Conservation (phyloP, 2,329 filamentous ascomycete species). For the Fulvia fulva region DNA sequence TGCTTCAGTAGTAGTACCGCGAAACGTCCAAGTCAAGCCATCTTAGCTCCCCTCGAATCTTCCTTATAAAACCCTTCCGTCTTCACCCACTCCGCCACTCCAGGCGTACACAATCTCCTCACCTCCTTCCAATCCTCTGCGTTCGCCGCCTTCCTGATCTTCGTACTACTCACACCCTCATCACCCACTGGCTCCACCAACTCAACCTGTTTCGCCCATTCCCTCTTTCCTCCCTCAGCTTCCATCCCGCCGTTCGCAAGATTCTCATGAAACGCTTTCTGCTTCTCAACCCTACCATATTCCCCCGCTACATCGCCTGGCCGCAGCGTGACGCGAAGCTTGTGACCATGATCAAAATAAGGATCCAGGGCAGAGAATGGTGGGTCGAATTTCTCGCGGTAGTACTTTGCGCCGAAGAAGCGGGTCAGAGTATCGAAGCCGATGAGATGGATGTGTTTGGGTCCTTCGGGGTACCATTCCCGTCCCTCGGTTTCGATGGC, state of each 20-base stretch:
- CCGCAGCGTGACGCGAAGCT: constrained; percentile 61
- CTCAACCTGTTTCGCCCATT: constrained; percentile 60
- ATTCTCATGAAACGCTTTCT: constrained; percentile 51
- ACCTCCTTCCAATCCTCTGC: constrained; percentile 47
- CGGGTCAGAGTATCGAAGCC: constrained; percentile 74
- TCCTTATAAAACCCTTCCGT: constrained; percentile 52
- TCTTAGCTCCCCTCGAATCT: constrained; percentile 29
- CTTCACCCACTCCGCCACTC: constrained; percentile 57
- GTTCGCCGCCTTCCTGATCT: constrained; percentile 56
- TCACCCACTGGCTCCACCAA: constrained; percentile 53
- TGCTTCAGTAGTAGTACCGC: too few relatives aligned
- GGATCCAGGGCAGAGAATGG: constrained; percentile 55
- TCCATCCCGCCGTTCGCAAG: constrained; percentile 48
- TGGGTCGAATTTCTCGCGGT: constrained; percentile 52
- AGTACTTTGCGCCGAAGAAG: constrained; percentile 69
- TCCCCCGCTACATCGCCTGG: constrained; percentile 46
- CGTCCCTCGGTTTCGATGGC: constrained; percentile 49
- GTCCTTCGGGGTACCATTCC: constrained; percentile 34
- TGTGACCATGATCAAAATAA: constrained; percentile 58
- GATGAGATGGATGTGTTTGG: constrained; percentile 62
- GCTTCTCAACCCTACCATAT: constrained; percentile 56
- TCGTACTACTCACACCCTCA: constrained; percentile 55
- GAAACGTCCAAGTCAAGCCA: too few relatives aligned
- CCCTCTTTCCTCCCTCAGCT: constrained; percentile 50
- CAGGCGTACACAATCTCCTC: constrained; percentile 51